Evolutionary conservation across 1,284 basidiomycete genomes (phyloP).

Genomic region (Trametes versicolor): DNA sequence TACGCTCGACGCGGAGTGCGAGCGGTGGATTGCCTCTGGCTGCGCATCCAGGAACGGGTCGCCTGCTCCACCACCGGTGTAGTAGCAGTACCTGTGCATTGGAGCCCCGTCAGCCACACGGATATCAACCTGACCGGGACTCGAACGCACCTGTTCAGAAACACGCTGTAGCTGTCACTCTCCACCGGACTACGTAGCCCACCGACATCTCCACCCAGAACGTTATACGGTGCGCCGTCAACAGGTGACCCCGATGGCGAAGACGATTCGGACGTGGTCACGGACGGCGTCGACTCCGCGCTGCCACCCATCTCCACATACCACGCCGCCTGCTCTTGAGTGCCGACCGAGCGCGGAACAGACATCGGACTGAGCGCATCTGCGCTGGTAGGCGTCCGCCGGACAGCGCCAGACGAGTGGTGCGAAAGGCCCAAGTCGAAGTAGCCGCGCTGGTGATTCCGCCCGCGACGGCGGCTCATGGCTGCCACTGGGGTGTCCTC

Average conservation of each 20-base stretch:
- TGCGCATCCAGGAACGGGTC: slow-evolving; percentile 45
- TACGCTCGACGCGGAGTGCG: slow-evolving; percentile 65
- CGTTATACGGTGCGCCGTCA: slow-evolving; percentile 23
- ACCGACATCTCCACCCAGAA: slow-evolving; percentile 10
- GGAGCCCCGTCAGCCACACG: slow-evolving; percentile 9
- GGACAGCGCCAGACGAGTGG: slow-evolving; percentile 19
- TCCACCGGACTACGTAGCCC: slow-evolving; percentile 31
- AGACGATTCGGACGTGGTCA: slow-evolving; percentile 48
- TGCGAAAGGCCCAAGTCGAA: slow-evolving; percentile 39
- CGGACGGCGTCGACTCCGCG: slow-evolving; percentile 66
- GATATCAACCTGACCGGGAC: slow-evolving; percentile 6
- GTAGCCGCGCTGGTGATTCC: slow-evolving; percentile 44
- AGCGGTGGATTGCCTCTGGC: slow-evolving; percentile 53
- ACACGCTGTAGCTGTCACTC: slow-evolving; percentile 60
- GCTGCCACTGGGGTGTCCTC: slow-evolving; percentile 40
- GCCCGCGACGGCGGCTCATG: slow-evolving; percentile 32
- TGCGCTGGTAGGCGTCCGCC: slow-evolving; percentile 36
- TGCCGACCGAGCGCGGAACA: slow-evolving; percentile 10
- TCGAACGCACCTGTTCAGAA: slow-evolving; percentile 67
- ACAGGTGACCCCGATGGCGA: slow-evolving; percentile 41
- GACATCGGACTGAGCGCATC: slow-evolving; percentile 32
- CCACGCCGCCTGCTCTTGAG: slow-evolving; percentile 27
- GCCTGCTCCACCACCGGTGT: slow-evolving; percentile 57
- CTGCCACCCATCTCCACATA: slow-evolving; percentile 51
- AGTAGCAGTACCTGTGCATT: slow-evolving; percentile 75